Percentiles rank a stretch among this genome's conserved stretches.
These are phyloP conservation scores for Oemleria cerasiformis DNA, from an alignment of 306 rosid genomes.

Conservation along the genomic window DNA sequence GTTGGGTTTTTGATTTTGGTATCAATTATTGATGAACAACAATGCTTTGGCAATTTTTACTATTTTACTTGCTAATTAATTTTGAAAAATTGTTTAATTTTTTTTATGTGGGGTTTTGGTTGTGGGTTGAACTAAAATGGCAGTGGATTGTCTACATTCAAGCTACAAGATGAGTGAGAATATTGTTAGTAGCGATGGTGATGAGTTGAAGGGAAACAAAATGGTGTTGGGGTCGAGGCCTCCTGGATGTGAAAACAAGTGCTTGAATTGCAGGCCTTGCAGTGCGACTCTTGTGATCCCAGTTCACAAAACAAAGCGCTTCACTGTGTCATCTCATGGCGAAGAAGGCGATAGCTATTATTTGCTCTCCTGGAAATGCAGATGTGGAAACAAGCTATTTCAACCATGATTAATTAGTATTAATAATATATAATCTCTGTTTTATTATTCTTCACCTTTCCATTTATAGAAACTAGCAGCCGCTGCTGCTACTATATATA, in stretches of 20 bases:
- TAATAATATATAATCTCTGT: no score
- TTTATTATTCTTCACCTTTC: neutral
- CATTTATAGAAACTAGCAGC: neutral
- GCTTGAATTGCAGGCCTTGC: slow-evolving; percentile 84
- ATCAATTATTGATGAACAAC: no score
- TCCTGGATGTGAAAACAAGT: slow-evolving; percentile 71
- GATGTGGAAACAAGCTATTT: slow-evolving; percentile 69
- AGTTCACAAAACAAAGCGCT: slow-evolving; percentile 37
- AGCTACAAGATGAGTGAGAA: neutral
- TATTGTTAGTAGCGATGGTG: neutral
- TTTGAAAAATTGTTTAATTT: neutral
- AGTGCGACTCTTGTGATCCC: slow-evolving; percentile 70
- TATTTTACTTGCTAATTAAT: neutral
- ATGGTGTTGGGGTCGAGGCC: slow-evolving; percentile 81
- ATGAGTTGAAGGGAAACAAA: slow-evolving; percentile 22
- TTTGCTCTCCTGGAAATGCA: slow-evolving; percentile 86
- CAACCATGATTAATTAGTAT: slow-evolving; percentile 70
- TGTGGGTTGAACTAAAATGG: slow-evolving; percentile 2
- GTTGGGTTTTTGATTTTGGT: no score
- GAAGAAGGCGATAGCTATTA: slow-evolving; percentile 69
- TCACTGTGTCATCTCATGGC: slow-evolving; percentile 31
- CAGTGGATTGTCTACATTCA: slow-evolving; percentile 31
- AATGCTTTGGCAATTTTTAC: no score
- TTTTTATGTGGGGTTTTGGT: neutral
- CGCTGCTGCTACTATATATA: no score